phyloP scores from a whole-genome alignment of 2,329 filamentous ascomycete species.

The Fusarium sp. region DNA sequence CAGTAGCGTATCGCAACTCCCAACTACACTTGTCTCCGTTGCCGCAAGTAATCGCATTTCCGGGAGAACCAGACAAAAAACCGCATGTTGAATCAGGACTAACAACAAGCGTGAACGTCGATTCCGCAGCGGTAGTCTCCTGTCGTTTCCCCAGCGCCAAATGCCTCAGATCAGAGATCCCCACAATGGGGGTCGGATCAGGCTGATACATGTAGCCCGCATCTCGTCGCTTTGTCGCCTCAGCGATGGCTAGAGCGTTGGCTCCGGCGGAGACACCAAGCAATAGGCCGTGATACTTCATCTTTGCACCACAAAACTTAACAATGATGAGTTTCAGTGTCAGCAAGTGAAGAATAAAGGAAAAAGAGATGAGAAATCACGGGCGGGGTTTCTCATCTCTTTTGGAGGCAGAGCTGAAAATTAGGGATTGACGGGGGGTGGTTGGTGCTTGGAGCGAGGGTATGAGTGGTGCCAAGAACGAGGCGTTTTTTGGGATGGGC shows the following conservation, averaged over 20 bases:
- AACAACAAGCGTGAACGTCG: conserved; percentile 12
- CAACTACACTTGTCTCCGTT: conserved; percentile 12
- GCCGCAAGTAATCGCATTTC: conserved; percentile 24
- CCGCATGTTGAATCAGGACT: conserved; percentile 25
- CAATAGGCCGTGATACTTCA: neutral
- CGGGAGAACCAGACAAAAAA: conserved; percentile 22
- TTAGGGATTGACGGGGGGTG: neutral
- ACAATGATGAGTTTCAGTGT: neutral
- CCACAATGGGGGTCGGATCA: conserved; percentile 3
- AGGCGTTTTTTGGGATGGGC: conserved; percentile 1
- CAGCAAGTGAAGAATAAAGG: neutral
- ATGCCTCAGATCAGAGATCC: conserved; percentile 3
- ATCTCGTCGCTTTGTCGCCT: conserved; percentile 9
- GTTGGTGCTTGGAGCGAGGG: neutral
- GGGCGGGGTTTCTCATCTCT: conserved; percentile 14
- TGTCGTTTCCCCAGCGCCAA: conserved; percentile 9
- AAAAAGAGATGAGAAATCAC: neutral
- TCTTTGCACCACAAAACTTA: neutral
- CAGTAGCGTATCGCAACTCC: neutral
- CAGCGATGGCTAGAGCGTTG: conserved; percentile 11
- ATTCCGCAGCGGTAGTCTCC: neutral
- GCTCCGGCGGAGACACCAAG: neutral
- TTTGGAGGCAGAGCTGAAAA: conserved; percentile 11
- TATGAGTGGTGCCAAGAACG: conserved; percentile 18
- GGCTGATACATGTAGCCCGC: conserved; percentile 7